phyloP scores from a whole-genome alignment of 2,329 filamentous ascomycete species.

The Fusarium ambrosium region DNA sequence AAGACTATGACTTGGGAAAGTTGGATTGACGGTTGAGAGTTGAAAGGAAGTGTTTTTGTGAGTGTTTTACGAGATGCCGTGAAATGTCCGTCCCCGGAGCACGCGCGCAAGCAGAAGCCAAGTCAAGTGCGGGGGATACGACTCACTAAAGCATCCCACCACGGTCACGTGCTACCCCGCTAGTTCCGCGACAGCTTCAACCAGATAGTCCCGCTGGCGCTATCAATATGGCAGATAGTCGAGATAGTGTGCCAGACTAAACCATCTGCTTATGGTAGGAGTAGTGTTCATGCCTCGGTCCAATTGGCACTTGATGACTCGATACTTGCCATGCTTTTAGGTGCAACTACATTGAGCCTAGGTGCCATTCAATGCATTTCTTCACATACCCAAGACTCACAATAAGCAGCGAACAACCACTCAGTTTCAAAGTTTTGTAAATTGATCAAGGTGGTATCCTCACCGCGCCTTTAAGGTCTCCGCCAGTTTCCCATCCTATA shows the following conservation, averaged over 20 bases:
- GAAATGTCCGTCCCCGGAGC: neutral
- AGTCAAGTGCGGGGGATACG: neutral
- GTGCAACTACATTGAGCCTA: too few relatives aligned
- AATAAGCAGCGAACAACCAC: neutral
- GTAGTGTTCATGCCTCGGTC: too few relatives aligned
- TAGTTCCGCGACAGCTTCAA: neutral
- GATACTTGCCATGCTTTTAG: too few relatives aligned
- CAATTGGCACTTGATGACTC: too few relatives aligned
- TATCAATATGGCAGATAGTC: neutral
- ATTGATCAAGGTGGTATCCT: constrained; percentile 39
- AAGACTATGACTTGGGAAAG: neutral
- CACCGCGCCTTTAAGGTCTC: constrained; percentile 31
- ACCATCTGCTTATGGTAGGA: too few relatives aligned
- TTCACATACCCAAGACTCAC: neutral
- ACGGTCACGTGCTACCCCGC: neutral
- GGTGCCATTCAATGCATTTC: neutral
- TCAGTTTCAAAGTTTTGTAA: constrained; percentile 30
- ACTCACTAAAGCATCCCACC: neutral
- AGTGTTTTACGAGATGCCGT: neutral
- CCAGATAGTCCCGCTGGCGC: neutral
- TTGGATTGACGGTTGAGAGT: neutral
- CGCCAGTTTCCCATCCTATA: constrained; percentile 42
- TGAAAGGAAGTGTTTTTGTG: neutral
- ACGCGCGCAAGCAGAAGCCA: neutral
- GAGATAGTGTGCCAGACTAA: neutral